Evolutionary conservation across 2,329 filamentous ascomycete species (phyloP).

Genomic region (Colletotrichum chlorophyti): DNA sequence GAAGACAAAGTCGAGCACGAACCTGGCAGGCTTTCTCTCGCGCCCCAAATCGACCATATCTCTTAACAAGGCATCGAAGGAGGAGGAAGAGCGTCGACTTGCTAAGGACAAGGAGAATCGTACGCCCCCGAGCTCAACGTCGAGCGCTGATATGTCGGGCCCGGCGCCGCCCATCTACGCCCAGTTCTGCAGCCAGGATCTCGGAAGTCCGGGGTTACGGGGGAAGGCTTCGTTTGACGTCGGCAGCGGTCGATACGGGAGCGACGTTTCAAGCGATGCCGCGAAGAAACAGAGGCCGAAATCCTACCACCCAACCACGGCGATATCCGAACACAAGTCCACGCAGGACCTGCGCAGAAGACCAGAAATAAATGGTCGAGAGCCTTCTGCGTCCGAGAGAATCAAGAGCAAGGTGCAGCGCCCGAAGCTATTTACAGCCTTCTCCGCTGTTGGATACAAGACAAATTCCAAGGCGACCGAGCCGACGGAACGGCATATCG

Average conservation of each 20-base stretch:
- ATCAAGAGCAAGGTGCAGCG: conserved; percentile 46
- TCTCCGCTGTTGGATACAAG: conserved; percentile 46
- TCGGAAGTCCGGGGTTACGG: conserved; percentile 32
- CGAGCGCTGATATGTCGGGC: conserved; percentile 43
- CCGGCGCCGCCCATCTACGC: conserved; percentile 77
- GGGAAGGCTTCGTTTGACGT: conserved; percentile 30
- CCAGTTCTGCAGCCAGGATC: conserved; percentile 65
- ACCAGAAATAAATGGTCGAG: conserved; percentile 1
- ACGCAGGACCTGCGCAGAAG: conserved; percentile 29
- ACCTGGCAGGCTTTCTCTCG: conserved; percentile 78
- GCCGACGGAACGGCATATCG: conserved; percentile 59
- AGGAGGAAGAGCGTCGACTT: conserved; percentile 57
- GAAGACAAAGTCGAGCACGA: conserved; percentile 84
- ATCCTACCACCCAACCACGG: conserved; percentile 51
- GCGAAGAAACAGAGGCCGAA: conserved; percentile 53
- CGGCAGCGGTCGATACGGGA: conserved; percentile 21
- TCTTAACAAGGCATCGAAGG: conserved; percentile 58
- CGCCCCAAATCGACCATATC: conserved; percentile 78
- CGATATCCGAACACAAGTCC: conserved; percentile 33
- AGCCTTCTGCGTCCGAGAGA: conserved; percentile 32
- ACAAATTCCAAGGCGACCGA: conserved; percentile 41
- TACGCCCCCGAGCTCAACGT: conserved; percentile 61
- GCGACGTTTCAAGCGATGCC: conserved; percentile 6
- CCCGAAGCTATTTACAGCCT: conserved; percentile 47
- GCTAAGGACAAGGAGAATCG: conserved; percentile 83